phyloP scores from a whole-genome alignment of 2,329 filamentous ascomycete genomes.

The Coccinonectria pachysandricola region DNA sequence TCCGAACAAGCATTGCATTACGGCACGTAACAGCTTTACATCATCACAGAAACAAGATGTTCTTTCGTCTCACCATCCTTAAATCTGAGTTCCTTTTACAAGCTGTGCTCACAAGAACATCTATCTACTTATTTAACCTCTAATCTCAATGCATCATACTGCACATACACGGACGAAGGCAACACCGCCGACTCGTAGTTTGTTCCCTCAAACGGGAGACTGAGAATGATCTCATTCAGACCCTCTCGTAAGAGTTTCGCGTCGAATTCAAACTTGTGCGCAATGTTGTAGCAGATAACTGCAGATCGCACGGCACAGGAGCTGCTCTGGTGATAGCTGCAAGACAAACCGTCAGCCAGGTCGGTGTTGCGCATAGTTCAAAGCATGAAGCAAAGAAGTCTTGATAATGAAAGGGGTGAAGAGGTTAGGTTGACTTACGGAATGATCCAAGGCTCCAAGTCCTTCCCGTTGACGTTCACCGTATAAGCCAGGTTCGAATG shows the following conservation, averaged over 20 bases:
- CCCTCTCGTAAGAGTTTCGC: conserved; percentile 36
- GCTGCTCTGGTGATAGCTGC: conserved; percentile 18
- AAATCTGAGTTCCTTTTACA: background rate
- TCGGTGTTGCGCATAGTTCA: too few species aligned
- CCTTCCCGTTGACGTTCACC: conserved; percentile 29
- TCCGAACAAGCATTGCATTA: conserved; percentile 2
- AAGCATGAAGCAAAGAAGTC: too few species aligned
- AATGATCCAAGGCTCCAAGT: conserved; percentile 44
- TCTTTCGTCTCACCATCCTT: background rate
- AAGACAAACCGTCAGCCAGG: background rate
- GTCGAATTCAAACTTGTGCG: conserved; percentile 50
- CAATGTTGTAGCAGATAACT: conserved; percentile 51
- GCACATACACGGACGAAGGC: conserved; percentile 46
- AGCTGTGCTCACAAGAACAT: too few species aligned
- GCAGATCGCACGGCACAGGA: conserved; percentile 52
- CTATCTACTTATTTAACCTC: conserved; percentile 35
- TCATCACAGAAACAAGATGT: background rate
- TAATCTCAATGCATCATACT: conserved; percentile 54
- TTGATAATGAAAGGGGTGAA: too few species aligned
- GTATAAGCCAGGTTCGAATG: conserved; percentile 42
- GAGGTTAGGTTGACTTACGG: conserved; percentile 32
- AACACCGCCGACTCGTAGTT: conserved; percentile 48
- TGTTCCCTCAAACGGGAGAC: conserved; percentile 48
- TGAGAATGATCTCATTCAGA: conserved; percentile 45
- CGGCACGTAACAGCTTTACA: background rate